Evolutionary conservation across 2,329 filamentous ascomycete genomes (phyloP).

Genomic region (Pyrenochaeta sp.): DNA sequence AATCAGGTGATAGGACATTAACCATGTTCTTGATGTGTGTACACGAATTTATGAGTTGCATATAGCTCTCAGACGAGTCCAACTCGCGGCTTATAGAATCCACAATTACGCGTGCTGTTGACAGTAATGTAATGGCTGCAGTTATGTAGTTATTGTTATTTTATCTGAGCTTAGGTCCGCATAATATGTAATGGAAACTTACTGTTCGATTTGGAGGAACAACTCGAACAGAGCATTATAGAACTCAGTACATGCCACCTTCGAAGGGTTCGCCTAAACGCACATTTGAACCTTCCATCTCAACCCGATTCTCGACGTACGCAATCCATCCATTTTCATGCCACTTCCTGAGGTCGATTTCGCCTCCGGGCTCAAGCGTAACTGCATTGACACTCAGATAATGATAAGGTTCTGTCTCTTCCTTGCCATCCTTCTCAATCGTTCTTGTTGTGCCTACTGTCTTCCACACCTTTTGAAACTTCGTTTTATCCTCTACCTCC

Average conservation of each 20-base stretch:
- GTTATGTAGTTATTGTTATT: neutral
- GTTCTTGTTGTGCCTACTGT: constrained; percentile 18
- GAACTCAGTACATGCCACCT: constrained; percentile 17
- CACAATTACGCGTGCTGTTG: neutral
- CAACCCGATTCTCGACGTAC: constrained; percentile 35
- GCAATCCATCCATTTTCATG: constrained; percentile 45
- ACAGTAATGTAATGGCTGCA: neutral
- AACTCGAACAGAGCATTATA: neutral
- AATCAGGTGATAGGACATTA: constrained; percentile 5
- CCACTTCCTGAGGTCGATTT: constrained; percentile 42
- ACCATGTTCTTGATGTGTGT: neutral
- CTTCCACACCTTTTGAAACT: constrained; percentile 34
- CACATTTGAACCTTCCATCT: neutral
- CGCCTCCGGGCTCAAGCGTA: constrained; percentile 38
- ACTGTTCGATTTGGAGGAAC: neutral
- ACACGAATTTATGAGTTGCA: neutral
- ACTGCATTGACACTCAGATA: constrained; percentile 47
- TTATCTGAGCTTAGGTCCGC: neutral
- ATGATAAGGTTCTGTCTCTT: constrained; percentile 18
- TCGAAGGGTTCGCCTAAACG: constrained; percentile 7
- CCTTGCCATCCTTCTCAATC: constrained; percentile 19
- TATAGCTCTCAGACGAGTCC: neutral
- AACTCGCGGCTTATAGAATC: neutral
- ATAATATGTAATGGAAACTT: no score
- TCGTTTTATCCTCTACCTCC: constrained; percentile 14